A percentile compares a stretch with the other conserved stretches of the same genome.
These are phyloP conservation scores for Mimosa pudica DNA, from an alignment of 306 rosid genomes.

Conservation along the genomic window DNA sequence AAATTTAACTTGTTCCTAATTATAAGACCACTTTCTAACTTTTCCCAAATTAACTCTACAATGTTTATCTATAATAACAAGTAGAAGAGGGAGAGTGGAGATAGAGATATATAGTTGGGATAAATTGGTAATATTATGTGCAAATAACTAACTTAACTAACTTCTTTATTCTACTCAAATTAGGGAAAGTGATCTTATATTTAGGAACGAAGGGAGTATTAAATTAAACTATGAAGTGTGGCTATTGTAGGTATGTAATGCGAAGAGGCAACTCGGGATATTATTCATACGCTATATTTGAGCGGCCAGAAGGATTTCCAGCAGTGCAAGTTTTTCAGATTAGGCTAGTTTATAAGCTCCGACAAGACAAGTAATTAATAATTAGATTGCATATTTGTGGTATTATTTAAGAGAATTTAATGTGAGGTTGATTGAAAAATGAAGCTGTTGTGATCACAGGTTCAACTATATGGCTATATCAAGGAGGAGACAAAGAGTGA, in stretches of 20 bases:
- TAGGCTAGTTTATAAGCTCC: conserved; percentile 60
- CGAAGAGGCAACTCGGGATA: conserved; percentile 62
- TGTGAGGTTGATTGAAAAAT: background rate
- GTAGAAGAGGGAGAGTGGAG: no score
- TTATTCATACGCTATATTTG: conserved; percentile 62
- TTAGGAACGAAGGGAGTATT: no score
- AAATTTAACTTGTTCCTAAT: no score
- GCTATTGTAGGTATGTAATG: conserved; percentile 61
- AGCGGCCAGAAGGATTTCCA: conserved; percentile 60
- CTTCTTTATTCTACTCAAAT: no score
- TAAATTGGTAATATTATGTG: no score
- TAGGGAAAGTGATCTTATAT: no score
- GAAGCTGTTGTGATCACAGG: conserved; percentile 32
- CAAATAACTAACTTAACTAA: no score
- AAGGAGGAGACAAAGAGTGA: conserved; percentile 54
- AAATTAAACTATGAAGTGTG: background rate
- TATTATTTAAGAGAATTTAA: background rate
- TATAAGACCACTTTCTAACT: no score
- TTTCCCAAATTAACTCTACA: no score
- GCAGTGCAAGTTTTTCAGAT: conserved; percentile 47
- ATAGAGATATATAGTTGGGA: no score
- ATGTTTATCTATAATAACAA: no score
- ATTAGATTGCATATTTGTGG: background rate
- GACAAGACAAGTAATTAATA: conserved; percentile 43
- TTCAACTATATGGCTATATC: conserved; percentile 77